phyloP scores from a whole-genome alignment of 805 yeast genomes.

The Wickerhamiella sergipiensis region DNA sequence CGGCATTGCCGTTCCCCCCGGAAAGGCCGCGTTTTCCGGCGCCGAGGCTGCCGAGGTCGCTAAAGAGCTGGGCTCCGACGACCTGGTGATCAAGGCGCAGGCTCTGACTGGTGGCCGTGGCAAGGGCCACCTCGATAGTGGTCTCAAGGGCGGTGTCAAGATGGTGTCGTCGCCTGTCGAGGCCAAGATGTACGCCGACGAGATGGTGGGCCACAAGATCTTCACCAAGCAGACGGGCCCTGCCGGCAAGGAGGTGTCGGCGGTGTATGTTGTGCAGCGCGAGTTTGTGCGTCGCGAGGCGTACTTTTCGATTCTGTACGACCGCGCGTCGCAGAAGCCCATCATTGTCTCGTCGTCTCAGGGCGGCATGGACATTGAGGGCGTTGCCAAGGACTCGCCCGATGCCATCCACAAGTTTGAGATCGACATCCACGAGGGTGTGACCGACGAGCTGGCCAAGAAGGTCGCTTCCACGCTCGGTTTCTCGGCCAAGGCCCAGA shows the following conservation, averaged over 20 bases:
- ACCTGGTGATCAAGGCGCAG: constrained; percentile 93
- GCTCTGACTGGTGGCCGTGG: constrained; percentile 99
- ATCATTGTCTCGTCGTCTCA: constrained; percentile 90
- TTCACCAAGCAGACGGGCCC: constrained; percentile 98
- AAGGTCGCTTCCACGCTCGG: constrained; percentile 72
- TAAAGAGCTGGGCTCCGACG: constrained; percentile 52
- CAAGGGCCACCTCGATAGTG: constrained; percentile 93
- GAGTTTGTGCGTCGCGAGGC: constrained; percentile 91
- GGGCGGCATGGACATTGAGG: constrained; percentile 99
- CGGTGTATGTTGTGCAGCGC: constrained; percentile 91
- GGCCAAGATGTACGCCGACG: constrained; percentile 70
- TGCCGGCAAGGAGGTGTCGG: constrained; percentile 92
- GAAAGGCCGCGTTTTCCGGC: constrained; percentile 81
- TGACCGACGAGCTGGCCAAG: constrained; percentile 60
- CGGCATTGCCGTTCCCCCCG: constrained; percentile 84
- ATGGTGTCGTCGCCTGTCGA: constrained; percentile 73
- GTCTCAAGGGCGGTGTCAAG: constrained; percentile 93
- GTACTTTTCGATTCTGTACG: constrained; percentile 86
- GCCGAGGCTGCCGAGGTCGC: constrained; percentile 81
- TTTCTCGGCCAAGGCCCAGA: constrained; percentile 60
- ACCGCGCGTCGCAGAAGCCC: constrained; percentile 81
- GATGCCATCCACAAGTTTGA: constrained; percentile 81
- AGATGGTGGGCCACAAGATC: constrained; percentile 85
- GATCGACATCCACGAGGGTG: constrained; percentile 64
- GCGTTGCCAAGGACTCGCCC: constrained; percentile 87